Evolutionary conservation across 768 basidiomycete genomes (phyloP).

Genomic region (Tylopilus subfusipes): DNA sequence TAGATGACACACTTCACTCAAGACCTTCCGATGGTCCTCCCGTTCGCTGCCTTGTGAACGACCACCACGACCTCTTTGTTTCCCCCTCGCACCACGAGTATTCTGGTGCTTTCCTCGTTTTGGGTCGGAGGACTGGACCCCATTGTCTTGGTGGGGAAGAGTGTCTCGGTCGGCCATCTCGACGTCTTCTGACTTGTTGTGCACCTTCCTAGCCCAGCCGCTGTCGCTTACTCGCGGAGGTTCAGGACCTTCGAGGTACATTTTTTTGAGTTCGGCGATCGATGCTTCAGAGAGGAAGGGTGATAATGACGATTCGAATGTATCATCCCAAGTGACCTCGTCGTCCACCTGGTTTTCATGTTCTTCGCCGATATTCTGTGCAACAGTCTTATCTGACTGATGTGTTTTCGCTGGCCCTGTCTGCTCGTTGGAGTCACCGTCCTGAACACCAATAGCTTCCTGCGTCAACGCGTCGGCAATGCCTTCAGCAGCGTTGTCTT

Average conservation of each 20-base stretch:
- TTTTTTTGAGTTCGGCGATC: constrained; percentile 60
- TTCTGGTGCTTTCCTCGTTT: constrained; percentile 41
- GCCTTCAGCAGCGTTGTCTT: constrained; percentile 25
- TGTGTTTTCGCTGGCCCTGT: constrained; percentile 4
- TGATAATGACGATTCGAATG: constrained; percentile 51
- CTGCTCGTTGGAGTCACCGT: neutral
- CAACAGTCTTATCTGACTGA: neutral
- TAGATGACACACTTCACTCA: constrained; percentile 68
- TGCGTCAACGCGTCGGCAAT: constrained; percentile 10
- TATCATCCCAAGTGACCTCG: constrained; percentile 63
- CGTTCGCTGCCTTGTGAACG: constrained; percentile 38
- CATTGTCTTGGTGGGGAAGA: constrained; percentile 7
- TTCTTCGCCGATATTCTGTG: neutral
- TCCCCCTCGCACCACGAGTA: constrained; percentile 40
- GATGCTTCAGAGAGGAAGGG: constrained; percentile 61
- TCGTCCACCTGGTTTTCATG: constrained; percentile 3
- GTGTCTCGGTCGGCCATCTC: constrained; percentile 11
- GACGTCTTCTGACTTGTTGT: constrained; percentile 32
- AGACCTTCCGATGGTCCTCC: constrained; percentile 69
- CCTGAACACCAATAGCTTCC: constrained; percentile 13
- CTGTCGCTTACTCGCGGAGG: constrained; percentile 69
- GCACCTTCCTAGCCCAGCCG: constrained; percentile 63
- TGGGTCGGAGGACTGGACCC: constrained; percentile 24
- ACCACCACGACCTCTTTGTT: constrained; percentile 44
- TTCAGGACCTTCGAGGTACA: constrained; percentile 79